phyloP scores from a whole-genome alignment of 495 filamentous ascomycete species.

The Penicillium daleae region DNA sequence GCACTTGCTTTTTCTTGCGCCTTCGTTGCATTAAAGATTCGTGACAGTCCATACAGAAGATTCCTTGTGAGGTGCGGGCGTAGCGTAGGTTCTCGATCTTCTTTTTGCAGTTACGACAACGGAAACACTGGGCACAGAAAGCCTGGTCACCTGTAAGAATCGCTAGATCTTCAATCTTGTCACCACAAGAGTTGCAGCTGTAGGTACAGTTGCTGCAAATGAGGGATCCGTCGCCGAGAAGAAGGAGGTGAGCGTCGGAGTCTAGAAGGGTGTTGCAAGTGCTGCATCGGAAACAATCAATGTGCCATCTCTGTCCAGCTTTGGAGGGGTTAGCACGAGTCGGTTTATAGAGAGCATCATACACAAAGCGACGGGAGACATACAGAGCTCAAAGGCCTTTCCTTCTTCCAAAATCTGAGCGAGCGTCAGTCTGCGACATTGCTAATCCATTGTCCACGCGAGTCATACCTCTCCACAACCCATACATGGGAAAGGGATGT shows the following conservation, averaged over 20 bases:
- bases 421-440: constrained; percentile 20
- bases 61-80: constrained; percentile 95
- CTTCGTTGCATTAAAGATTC: constrained; percentile 97
- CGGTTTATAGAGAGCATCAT: constrained; percentile 2
- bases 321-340: constrained; percentile 24
- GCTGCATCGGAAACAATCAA: constrained; percentile 98
- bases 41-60: constrained; percentile 99
- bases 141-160: constrained; percentile 98
- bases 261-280: constrained; percentile 94
- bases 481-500: constrained; percentile 89
- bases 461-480: constrained; percentile 88
- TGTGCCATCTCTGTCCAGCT: constrained; percentile 99
- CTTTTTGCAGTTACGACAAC: constrained; percentile 95
- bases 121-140: constrained; percentile 97
- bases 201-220: constrained; percentile 99
- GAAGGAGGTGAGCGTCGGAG: constrained; percentile 95
- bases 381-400: constrained; percentile 97
- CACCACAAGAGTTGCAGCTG: constrained; percentile 94
- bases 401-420: constrained; percentile 92
- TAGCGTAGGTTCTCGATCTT: constrained; percentile 99
- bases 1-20: constrained; percentile 77
- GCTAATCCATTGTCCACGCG: background rate
- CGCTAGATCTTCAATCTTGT: constrained; percentile 98
- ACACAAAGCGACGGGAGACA: constrained; percentile 35
- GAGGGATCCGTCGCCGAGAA: constrained; percentile 95